phyloP scores from a whole-genome alignment of 2,329 filamentous ascomycete species.

The Chaetomium sp. region DNA sequence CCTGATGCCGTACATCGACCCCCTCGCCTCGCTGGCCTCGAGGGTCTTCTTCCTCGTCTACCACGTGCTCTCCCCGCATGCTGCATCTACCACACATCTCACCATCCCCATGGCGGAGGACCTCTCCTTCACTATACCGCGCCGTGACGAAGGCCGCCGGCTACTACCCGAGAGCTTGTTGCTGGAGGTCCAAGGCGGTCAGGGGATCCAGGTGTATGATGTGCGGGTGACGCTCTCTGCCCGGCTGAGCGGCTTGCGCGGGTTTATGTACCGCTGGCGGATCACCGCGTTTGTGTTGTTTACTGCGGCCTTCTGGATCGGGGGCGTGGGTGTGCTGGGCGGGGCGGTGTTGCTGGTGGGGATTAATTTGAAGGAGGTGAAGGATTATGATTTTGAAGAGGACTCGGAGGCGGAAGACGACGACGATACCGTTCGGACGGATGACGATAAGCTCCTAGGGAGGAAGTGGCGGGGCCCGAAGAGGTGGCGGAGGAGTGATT shows the following conservation, averaged over 20 bases:
- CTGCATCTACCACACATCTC: slow-evolving; percentile 57
- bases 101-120: slow-evolving; percentile 66
- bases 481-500: neutral
- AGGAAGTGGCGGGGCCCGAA: neutral
- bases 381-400: slow-evolving; percentile 29
- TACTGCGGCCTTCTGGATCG: slow-evolving; percentile 67
- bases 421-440: neutral
- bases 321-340: slow-evolving; percentile 62
- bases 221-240: slow-evolving; percentile 65
- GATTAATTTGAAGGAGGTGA: slow-evolving; percentile 28
- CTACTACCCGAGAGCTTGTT: slow-evolving; percentile 41
- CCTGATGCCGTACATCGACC: slow-evolving; percentile 72
- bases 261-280: slow-evolving; percentile 82
- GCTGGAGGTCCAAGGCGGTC: slow-evolving; percentile 62
- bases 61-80: slow-evolving; percentile 59
- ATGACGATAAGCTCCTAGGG: neutral
- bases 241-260: slow-evolving; percentile 67
- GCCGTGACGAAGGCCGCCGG: slow-evolving; percentile 9
- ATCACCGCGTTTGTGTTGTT: slow-evolving; percentile 62
- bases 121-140: slow-evolving; percentile 48
- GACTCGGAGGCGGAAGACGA: neutral
- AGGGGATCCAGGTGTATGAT: slow-evolving; percentile 69
- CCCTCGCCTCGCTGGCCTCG: slow-evolving; percentile 55
- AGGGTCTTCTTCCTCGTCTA: slow-evolving; percentile 59
- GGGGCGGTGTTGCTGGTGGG: slow-evolving; percentile 56